Evolutionary conservation across 2,329 filamentous ascomycete species (phyloP).

Genomic region (Trichophyton benhamiae): DNA sequence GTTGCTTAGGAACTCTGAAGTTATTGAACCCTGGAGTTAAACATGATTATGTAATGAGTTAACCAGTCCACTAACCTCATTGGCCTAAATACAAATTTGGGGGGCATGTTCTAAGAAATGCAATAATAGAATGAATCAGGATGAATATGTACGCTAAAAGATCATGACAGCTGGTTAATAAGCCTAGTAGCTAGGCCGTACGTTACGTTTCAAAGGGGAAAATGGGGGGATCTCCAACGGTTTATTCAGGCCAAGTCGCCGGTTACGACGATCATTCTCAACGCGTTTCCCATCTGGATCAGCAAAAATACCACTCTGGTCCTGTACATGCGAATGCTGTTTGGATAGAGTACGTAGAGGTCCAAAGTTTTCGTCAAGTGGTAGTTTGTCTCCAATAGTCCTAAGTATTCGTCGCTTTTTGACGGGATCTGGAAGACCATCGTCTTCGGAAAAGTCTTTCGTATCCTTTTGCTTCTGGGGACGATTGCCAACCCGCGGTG

Average conservation of each 20-base stretch:
- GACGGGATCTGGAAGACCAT: background rate
- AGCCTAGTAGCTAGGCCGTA: background rate
- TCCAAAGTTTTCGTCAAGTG: background rate
- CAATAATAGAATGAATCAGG: background rate
- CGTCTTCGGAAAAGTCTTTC: background rate
- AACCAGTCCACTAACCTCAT: background rate
- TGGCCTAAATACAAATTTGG: too few relatives aligned
- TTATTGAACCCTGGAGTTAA: background rate
- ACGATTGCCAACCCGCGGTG: background rate
- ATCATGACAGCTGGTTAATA: background rate
- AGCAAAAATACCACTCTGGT: background rate
- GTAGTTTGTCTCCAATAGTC: background rate
- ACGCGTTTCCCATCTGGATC: background rate
- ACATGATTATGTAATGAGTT: background rate
- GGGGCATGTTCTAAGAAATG: too few relatives aligned
- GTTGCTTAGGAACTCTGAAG: background rate
- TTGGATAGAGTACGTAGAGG: background rate
- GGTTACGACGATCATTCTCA: slow-evolving; percentile 1
- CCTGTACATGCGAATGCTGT: background rate
- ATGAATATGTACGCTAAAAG: background rate
- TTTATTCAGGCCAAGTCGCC: background rate
- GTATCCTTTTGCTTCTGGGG: background rate
- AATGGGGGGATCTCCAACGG: background rate
- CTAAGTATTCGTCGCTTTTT: background rate
- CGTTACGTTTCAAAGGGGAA: slow-evolving; percentile 4